These are phyloP conservation scores for Sugiyamaella smithiae DNA, from an alignment of 805 yeast genomes.

Conservation along the genomic window DNA sequence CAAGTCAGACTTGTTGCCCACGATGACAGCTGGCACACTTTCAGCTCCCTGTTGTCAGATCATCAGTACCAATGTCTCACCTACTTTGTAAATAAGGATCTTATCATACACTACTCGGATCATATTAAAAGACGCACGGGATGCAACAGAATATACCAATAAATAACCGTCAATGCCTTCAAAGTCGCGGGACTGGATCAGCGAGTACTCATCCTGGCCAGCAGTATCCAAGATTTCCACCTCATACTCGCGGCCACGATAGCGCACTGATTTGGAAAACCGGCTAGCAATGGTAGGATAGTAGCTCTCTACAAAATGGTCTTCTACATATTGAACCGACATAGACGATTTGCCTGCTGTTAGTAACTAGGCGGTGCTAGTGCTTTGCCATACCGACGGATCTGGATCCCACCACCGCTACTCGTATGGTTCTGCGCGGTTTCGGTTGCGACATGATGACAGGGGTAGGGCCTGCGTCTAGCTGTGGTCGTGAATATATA, in stretches of 20 bases:
- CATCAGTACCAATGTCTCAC: not conserved
- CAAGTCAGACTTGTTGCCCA: conserved; percentile 76
- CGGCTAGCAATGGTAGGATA: conserved; percentile 91
- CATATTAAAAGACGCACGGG: conserved; percentile 73
- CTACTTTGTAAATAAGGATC: conserved; percentile 53
- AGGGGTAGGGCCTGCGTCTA: no score
- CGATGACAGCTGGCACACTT: conserved; percentile 71
- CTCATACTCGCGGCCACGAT: conserved; percentile 71
- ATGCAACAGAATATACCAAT: conserved; percentile 76
- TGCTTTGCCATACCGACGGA: conserved; percentile 63
- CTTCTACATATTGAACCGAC: conserved; percentile 81
- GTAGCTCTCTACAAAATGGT: conserved; percentile 82
- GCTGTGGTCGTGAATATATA: no score
- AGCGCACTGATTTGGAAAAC: conserved; percentile 64
- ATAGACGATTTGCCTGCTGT: conserved; percentile 64
- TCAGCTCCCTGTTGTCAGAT: conserved; percentile 44
- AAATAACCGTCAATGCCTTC: conserved; percentile 83
- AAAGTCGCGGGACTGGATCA: conserved; percentile 72
- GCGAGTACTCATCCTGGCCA: conserved; percentile 86
- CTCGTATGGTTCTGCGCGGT: not conserved
- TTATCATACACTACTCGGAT: conserved; percentile 77
- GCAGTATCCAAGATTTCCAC: conserved; percentile 90
- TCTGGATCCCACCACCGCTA: conserved; percentile 84
- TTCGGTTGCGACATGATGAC: not conserved
- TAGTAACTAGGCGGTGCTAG: not conserved